These are phyloP conservation scores for Fragilariopsis cylindrus DNA, from an alignment of 108 stramenopile genomes.

Conservation along the genomic window DNA sequence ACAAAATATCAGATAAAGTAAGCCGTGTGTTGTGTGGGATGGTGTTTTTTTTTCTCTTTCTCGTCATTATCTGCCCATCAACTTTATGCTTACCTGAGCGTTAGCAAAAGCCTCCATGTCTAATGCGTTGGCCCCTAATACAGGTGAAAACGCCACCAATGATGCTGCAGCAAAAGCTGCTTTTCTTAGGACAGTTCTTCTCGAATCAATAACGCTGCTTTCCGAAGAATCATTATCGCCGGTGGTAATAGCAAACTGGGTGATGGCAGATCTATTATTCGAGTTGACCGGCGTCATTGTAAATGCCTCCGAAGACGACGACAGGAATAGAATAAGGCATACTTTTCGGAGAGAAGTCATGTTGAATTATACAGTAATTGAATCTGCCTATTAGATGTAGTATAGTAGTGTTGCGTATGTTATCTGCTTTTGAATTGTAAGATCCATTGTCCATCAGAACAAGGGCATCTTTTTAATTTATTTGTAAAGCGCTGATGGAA, in stretches of 20 bases:
- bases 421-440: too few relatives aligned
- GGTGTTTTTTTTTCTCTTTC: too few relatives aligned
- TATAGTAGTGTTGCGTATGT: too few relatives aligned
- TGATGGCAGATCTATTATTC: not conserved
- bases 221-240: not conserved
- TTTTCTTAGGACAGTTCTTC: not conserved
- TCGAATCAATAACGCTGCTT: too few relatives aligned
- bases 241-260: not conserved
- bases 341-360: not conserved
- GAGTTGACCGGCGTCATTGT: not conserved
- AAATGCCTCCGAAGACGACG: constrained; percentile 10
- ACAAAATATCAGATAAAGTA: too few relatives aligned
- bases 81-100: constrained; percentile 8
- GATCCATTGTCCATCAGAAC: too few relatives aligned
- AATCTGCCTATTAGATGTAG: too few relatives aligned
- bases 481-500: too few relatives aligned
- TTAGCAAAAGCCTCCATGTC: constrained; percentile 23
- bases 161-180: not conserved
- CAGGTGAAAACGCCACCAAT: not conserved
- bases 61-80: too few relatives aligned
- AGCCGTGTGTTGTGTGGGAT: too few relatives aligned
- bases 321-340: not conserved
- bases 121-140: constrained; percentile 2
- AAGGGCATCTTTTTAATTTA: too few relatives aligned
- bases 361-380: not conserved